These are phyloP conservation scores for Phaseolus lunatus DNA, from an alignment of 306 rosid genomes.

Conservation along the genomic window DNA sequence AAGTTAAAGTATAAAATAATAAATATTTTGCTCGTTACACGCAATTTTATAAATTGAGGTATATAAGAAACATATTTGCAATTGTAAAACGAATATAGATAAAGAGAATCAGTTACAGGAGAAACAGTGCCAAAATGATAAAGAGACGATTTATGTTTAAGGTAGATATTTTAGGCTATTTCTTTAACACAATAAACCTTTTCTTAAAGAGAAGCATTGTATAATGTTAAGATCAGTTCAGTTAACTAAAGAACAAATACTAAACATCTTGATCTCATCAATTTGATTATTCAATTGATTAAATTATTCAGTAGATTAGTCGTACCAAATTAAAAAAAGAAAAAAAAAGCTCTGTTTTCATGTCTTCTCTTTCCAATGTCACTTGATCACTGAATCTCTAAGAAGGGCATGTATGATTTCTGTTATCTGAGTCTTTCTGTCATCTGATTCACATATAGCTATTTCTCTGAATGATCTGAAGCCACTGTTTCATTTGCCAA, in stretches of 20 bases:
- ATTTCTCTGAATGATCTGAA: slow-evolving; percentile 5
- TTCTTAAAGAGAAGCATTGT: background rate
- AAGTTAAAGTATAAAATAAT: too few species aligned
- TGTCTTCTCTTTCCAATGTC: slow-evolving; percentile 29
- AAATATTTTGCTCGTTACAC: too few species aligned
- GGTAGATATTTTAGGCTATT: background rate
- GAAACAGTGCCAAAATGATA: too few species aligned
- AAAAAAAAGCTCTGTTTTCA: background rate
- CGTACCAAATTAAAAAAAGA: background rate
- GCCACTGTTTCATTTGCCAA: slow-evolving; percentile 22
- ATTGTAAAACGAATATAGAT: too few species aligned
- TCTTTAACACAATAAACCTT: background rate
- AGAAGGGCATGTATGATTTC: background rate
- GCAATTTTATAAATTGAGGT: too few species aligned
- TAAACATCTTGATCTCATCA: background rate
- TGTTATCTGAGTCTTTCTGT: slow-evolving; percentile 27
- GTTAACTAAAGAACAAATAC: background rate
- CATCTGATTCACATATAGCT: background rate
- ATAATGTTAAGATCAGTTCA: background rate
- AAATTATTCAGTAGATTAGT: slow-evolving; percentile 16
- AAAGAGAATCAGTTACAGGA: too few species aligned
- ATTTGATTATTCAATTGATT: slow-evolving; percentile 4
- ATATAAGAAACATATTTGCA: too few species aligned
- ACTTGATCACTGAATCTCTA: slow-evolving; percentile 22
- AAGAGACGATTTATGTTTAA: background rate